Percentiles rank a stretch among this genome's conserved stretches.
Conservation (phyloP, 441 rosid genomes). For the Croton laevigatus region DNA sequence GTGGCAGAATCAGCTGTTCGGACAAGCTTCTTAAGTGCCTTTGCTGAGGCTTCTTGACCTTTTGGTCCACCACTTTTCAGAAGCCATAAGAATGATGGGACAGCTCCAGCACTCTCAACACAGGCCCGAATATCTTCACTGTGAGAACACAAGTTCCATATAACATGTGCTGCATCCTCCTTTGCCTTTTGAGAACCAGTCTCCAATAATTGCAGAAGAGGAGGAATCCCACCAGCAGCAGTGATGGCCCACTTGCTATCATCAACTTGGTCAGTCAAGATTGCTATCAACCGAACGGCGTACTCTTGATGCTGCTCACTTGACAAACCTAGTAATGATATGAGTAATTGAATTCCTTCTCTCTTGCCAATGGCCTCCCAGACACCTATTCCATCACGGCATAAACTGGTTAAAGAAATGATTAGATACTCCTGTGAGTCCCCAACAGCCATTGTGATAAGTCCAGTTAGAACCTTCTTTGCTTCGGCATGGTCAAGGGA, state of each 20-base stretch:
- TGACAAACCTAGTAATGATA: conserved; percentile 77
- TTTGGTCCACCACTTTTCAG: conserved; percentile 64
- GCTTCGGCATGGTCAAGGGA: conserved; percentile 62
- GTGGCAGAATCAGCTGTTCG: conserved; percentile 69
- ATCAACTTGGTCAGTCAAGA: conserved; percentile 74
- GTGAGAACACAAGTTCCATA: conserved; percentile 78
- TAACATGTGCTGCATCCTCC: conserved; percentile 75
- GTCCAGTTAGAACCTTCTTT: conserved; percentile 68
- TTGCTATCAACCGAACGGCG: conserved; percentile 66
- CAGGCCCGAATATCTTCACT: conserved; percentile 86
- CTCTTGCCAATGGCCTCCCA: conserved; percentile 85
- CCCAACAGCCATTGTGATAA: conserved; percentile 58
- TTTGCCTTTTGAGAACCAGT: conserved; percentile 73
- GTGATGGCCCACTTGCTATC: conserved; percentile 98
- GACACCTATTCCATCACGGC: conserved; percentile 46
- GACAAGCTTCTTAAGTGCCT: conserved; percentile 62
- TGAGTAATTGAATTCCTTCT: conserved; percentile 80
- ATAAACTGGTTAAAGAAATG: conserved; percentile 56
- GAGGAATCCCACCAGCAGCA: conserved; percentile 98
- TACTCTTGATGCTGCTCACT: conserved; percentile 80
- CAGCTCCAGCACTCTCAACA: conserved; percentile 88
- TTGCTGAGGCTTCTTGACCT: conserved; percentile 69
- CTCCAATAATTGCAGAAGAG: conserved; percentile 72
- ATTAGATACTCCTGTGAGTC: conserved; percentile 62
- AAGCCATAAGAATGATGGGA: conserved; percentile 68